Conservation (phyloP, 306 rosid genomes). For the Begonia peltatifolia region DNA sequence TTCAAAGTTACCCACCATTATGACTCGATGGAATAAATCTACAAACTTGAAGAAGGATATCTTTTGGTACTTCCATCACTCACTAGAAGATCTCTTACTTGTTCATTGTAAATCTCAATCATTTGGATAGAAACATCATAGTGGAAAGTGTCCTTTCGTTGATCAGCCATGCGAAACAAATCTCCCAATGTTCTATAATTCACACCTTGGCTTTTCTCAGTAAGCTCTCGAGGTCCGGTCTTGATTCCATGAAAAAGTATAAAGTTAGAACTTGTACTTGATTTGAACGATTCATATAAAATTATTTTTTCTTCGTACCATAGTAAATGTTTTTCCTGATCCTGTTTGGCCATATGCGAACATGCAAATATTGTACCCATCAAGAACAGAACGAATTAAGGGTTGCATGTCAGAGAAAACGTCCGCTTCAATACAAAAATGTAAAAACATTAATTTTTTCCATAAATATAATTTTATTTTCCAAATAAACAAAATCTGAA, state of each 20-base stretch:
- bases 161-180: constrained; percentile 65
- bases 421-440: constrained; percentile 41
- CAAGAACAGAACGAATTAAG: constrained; percentile 75
- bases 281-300: neutral
- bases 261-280: neutral
- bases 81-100: constrained; percentile 89
- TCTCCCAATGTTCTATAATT: constrained; percentile 89
- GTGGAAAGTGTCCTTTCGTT: constrained; percentile 62
- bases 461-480: neutral
- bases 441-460: no score
- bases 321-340: constrained; percentile 79
- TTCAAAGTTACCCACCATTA: neutral
- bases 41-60: constrained; percentile 52
- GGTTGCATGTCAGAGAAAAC: constrained; percentile 89
- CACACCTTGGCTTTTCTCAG: constrained; percentile 86
- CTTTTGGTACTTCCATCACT: constrained; percentile 78
- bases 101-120: constrained; percentile 97
- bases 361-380: constrained; percentile 82
- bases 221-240: constrained; percentile 85
- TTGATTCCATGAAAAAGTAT: constrained; percentile 14
- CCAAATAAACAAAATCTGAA: neutral
- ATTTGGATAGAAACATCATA: constrained; percentile 85
- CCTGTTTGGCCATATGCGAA: constrained; percentile 94
- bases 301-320: constrained; percentile 26
- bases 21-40: neutral